Percentiles rank a stretch among this genome's conserved stretches.
Evolutionary conservation across 352 stramenopile genomes (phyloP).

Genomic region (Saprolegnia diclina): DNA sequence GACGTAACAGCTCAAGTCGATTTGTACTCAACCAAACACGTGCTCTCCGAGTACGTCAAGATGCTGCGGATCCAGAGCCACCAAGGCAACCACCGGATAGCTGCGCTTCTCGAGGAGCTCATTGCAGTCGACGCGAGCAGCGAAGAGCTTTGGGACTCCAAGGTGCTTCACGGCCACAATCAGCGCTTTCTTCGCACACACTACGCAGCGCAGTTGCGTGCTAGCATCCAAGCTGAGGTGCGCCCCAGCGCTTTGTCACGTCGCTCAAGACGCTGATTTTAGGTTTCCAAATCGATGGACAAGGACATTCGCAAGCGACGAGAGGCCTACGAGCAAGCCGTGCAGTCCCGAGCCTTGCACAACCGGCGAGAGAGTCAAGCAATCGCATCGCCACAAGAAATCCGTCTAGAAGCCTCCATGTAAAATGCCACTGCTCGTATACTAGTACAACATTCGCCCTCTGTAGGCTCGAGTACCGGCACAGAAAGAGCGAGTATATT

Average conservation of each 20-base stretch:
- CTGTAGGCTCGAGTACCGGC: constrained; percentile 17
- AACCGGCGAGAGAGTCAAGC: background rate
- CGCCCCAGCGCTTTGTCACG: background rate
- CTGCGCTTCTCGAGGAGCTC: constrained; percentile 56
- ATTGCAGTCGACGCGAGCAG: constrained; percentile 54
- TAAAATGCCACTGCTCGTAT: background rate
- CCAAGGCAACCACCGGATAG: constrained; percentile 47
- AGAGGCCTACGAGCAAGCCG: background rate
- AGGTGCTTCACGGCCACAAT: constrained; percentile 53
- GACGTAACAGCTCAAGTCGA: constrained; percentile 38
- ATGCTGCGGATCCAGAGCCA: constrained; percentile 62
- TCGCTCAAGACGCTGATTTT: background rate
- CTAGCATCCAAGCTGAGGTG: constrained; percentile 74
- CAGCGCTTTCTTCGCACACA: constrained; percentile 56
- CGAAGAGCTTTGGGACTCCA: constrained; percentile 58
- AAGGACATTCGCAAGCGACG: constrained; percentile 20
- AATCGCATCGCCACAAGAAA: background rate
- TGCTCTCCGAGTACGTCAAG: constrained; percentile 69
- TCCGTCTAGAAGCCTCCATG: constrained; percentile 19
- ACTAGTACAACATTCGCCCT: background rate
- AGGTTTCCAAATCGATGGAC: constrained; percentile 24
- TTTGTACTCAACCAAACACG: constrained; percentile 33
- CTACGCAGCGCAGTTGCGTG: constrained; percentile 55
- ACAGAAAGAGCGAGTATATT: constrained; percentile 27
- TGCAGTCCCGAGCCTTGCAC: background rate